Conservation (phyloP, 2,329 filamentous ascomycete species). For the Aspergillus proliferans region DNA sequence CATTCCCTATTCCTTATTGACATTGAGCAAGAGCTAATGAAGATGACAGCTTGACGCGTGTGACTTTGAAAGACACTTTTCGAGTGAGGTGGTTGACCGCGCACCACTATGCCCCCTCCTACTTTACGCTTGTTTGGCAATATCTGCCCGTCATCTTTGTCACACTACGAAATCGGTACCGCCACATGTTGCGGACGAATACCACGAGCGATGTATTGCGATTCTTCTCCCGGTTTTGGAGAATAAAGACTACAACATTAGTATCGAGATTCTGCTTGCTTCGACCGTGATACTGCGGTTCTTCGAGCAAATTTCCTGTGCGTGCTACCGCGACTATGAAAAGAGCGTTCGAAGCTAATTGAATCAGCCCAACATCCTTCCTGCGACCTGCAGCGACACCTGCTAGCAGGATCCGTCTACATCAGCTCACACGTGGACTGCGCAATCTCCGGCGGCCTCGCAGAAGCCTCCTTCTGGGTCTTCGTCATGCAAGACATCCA, state of each 20-base stretch:
- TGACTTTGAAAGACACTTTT: slow-evolving; percentile 26
- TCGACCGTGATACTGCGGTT: slow-evolving; percentile 31
- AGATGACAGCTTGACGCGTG: slow-evolving; percentile 25
- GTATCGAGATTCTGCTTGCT: slow-evolving; percentile 28
- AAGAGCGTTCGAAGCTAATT: slow-evolving; percentile 1
- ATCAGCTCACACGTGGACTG: slow-evolving; percentile 30
- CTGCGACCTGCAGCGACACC: slow-evolving; percentile 28
- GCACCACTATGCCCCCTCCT: slow-evolving; percentile 25
- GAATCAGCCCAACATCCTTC: slow-evolving; percentile 24
- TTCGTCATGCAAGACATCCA: slow-evolving; percentile 33
- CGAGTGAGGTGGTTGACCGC: slow-evolving; percentile 24
- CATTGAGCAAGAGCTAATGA: slow-evolving; percentile 5
- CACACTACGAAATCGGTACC: slow-evolving; percentile 24
- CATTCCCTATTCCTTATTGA: not conserved
- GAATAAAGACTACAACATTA: slow-evolving; percentile 23
- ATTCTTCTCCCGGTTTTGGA: slow-evolving; percentile 30
- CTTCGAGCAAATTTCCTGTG: slow-evolving; percentile 32
- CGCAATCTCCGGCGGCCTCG: slow-evolving; percentile 26
- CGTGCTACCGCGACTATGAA: slow-evolving; percentile 2
- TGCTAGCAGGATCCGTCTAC: slow-evolving; percentile 30
- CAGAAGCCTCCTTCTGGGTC: slow-evolving; percentile 31
- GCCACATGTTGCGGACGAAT: slow-evolving; percentile 23
- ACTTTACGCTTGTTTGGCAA: slow-evolving; percentile 29
- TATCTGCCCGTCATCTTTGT: slow-evolving; percentile 28
- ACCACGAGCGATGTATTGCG: slow-evolving; percentile 30